Conservation (phyloP, 345 rosid genomes). For the Euphorbia tirucalli region DNA sequence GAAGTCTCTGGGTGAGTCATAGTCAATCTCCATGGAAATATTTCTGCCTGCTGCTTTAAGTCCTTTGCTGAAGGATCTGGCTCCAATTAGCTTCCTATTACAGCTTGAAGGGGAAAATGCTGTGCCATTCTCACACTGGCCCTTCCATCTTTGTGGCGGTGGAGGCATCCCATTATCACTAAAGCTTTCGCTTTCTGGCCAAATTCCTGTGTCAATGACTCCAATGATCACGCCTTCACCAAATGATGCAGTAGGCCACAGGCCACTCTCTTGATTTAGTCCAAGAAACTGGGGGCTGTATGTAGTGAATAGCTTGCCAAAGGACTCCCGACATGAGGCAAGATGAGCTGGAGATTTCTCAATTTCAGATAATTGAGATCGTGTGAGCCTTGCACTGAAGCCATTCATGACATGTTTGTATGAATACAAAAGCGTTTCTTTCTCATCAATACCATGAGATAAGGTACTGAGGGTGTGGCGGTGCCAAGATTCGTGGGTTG, state of each 20-base stretch:
- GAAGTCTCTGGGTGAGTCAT: constrained; percentile 22
- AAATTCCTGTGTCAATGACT: constrained; percentile 22
- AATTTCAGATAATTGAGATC: constrained; percentile 34
- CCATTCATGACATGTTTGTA: constrained; percentile 44
- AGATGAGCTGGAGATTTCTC: constrained; percentile 43
- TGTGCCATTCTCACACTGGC: constrained; percentile 20
- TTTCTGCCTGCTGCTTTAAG: constrained; percentile 28
- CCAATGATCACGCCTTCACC: constrained; percentile 23
- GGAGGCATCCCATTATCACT: constrained; percentile 14
- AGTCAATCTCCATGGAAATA: constrained; percentile 15
- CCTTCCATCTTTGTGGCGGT: constrained; percentile 19
- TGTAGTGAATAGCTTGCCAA: constrained; percentile 40
- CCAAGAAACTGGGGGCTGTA: constrained; percentile 42
- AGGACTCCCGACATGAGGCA: constrained; percentile 33
- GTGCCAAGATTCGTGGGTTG: constrained; percentile 35
- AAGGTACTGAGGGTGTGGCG: constrained; percentile 16
- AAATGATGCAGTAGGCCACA: constrained; percentile 11
- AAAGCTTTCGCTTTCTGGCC: constrained; percentile 25
- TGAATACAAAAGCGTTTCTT: constrained; percentile 30
- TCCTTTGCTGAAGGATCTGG: constrained; percentile 24
- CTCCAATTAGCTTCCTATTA: constrained; percentile 23
- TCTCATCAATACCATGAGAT: constrained; percentile 12
- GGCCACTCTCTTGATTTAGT: constrained; percentile 5
- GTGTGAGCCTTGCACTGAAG: constrained; percentile 48
- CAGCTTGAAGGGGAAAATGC: constrained; percentile 11